Base-by-base conservation (phyloP, 2,329 filamentous ascomycete genomes). In the Hysterium pulicare region DNA sequence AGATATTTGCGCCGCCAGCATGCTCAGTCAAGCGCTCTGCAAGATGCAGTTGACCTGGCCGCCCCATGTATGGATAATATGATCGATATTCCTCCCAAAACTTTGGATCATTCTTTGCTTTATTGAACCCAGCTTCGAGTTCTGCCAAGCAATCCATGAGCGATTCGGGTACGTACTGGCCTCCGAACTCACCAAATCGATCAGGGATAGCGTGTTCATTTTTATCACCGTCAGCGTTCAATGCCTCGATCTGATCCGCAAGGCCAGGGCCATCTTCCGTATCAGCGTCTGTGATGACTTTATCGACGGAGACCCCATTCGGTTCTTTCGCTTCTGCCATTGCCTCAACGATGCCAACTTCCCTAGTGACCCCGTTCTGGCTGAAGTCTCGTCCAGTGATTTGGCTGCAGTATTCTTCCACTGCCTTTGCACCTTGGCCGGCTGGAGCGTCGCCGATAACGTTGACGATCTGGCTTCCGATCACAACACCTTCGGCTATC, bases 1-100 rank as follows among this genome's bases (percentile, higher is more conserved):
- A 98, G 73, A 98, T 95, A 62, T 90, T 95, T 37, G 93, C 91
- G 47, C 93, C 93, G 19, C 90, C 89, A 36, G 88, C 90, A 59
- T 91, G 75, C 62, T 94, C 85, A 0, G 91, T 97, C 52, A 98
- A 74, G 40, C 90, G 83, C 55, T 93, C 83, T 1, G 93, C 93
- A 40, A 90, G 73, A 71, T 98, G 93, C 40, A 98, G 75, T 54
- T 91, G 90, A 40, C 91, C 93, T 2, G 93, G 91, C 34, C 93
- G 84, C 43, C 90, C 90, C 86, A 98, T 98, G 76, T 93, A 98
- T 30, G 89, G 86, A 69, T 97, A 98, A 75, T 95, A 93, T 5
- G 88, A 89, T 51, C 88, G 81, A 73, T 89, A 98, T 70, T 98
- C 93, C 61, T 95, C 87, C 93, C 93, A 98, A 77, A 98, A 98